Percentiles rank a stretch among this genome's conserved stretches.
Evolutionary conservation across 805 yeast genomes (phyloP).

Genomic region (Hemisphaericaspora nanyangensis): DNA sequence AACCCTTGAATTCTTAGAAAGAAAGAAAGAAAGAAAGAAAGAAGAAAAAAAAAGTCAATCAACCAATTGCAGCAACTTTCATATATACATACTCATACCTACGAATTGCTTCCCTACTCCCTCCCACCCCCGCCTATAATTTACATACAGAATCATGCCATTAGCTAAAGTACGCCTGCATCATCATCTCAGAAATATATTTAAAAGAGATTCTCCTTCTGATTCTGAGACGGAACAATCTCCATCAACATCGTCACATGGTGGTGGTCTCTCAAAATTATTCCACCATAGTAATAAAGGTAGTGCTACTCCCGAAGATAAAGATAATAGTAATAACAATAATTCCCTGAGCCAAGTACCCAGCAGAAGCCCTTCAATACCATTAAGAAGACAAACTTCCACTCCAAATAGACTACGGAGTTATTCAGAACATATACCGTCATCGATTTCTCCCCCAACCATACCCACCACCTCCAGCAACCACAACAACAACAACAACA

Average conservation of each 20-base stretch:
- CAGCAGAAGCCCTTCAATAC: conserved; percentile 15
- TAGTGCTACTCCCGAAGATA: background rate
- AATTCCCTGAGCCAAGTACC: conserved; percentile 4
- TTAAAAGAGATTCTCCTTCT: conserved; percentile 17
- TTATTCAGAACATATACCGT: conserved; percentile 3
- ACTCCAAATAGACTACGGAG: conserved; percentile 7
- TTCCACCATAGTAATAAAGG: conserved; percentile 18
- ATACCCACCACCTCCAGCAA: background rate
- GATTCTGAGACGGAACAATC: conserved; percentile 3
- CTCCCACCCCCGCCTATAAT: too few relatives aligned
- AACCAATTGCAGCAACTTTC: too few relatives aligned
- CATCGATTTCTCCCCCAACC: background rate
- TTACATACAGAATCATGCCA: too few relatives aligned
- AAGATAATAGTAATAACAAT: too few relatives aligned
- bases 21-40: too few relatives aligned
- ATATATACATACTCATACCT: too few relatives aligned
- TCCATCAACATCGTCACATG: conserved; percentile 8
- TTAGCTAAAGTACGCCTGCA: conserved; percentile 11
- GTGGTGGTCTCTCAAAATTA: conserved; percentile 15
- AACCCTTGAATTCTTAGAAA: too few relatives aligned
- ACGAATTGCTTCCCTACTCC: too few relatives aligned
- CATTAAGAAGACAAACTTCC: conserved; percentile 17
- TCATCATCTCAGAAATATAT: conserved; percentile 17
- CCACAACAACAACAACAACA: too few relatives aligned
- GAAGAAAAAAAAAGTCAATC: too few relatives aligned